A percentile compares a stretch with the other conserved stretches of the same genome.
Evolutionary conservation across 2,329 filamentous ascomycete species (phyloP).

Genomic region (Fusarium anthophilum): DNA sequence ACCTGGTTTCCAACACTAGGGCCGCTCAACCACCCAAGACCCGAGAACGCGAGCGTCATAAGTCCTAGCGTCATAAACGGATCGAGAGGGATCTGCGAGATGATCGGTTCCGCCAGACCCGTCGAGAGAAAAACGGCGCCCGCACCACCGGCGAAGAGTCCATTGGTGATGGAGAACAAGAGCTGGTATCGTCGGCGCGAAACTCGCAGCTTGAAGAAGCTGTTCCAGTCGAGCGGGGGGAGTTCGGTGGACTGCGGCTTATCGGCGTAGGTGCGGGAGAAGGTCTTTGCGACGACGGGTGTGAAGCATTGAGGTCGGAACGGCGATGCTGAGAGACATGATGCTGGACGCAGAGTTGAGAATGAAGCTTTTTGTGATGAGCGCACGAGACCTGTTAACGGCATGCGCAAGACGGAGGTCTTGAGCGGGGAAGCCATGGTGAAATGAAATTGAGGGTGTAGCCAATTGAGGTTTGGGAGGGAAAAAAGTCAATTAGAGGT

Average conservation of each 20-base stretch:
- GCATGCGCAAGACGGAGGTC: slow-evolving; percentile 47
- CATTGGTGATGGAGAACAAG: slow-evolving; percentile 75
- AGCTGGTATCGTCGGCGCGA: slow-evolving; percentile 86
- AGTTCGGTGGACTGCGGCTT: slow-evolving; percentile 20
- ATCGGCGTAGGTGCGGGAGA: slow-evolving; percentile 33
- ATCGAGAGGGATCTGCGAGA: slow-evolving; percentile 82
- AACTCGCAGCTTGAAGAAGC: slow-evolving; percentile 90
- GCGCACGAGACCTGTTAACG: slow-evolving; percentile 36
- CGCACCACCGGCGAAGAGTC: slow-evolving; percentile 67
- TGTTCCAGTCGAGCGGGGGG: slow-evolving; percentile 79
- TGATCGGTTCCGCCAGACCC: slow-evolving; percentile 75
- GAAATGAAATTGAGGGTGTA: not conserved
- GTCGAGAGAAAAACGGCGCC: slow-evolving; percentile 75
- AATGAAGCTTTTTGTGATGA: slow-evolving; percentile 44
- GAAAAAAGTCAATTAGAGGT: slow-evolving; percentile 3
- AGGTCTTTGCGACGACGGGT: slow-evolving; percentile 22
- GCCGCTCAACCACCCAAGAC: slow-evolving; percentile 88
- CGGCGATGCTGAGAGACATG: slow-evolving; percentile 35
- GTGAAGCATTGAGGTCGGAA: slow-evolving; percentile 32
- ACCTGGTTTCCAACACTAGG: slow-evolving; percentile 82
- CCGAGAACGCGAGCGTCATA: slow-evolving; percentile 78
- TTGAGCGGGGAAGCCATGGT: slow-evolving; percentile 46
- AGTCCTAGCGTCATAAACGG: slow-evolving; percentile 87
- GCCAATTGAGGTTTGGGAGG: not conserved
- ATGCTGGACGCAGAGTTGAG: slow-evolving; percentile 37